Conservation (phyloP, 2,329 filamentous ascomycete genomes). For the Trichophaea hybrida region DNA sequence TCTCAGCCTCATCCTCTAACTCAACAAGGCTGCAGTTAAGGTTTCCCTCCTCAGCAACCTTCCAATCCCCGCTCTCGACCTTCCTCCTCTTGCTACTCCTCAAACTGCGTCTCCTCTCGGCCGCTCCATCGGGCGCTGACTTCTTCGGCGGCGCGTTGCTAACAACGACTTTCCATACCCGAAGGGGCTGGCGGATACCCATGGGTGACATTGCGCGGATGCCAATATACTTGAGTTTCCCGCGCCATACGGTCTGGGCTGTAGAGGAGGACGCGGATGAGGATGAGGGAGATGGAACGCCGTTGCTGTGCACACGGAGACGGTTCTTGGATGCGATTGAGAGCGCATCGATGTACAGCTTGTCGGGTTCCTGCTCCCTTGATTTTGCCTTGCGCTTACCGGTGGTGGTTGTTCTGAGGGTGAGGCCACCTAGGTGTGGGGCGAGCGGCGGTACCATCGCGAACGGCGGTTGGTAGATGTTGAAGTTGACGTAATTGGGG, state of each 20-base stretch:
- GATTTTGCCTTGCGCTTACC: background rate
- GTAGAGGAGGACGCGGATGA: background rate
- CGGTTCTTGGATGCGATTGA: background rate
- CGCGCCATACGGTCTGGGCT: background rate
- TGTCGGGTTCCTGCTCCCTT: background rate
- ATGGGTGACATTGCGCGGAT: background rate
- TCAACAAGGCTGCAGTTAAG: background rate
- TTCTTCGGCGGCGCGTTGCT: background rate
- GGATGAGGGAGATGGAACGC: background rate
- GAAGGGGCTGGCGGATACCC: background rate
- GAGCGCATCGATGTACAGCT: constrained; percentile 1
- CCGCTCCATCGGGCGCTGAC: background rate
- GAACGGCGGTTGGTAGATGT: background rate
- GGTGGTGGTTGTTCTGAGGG: background rate
- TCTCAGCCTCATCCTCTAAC: background rate
- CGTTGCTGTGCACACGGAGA: background rate
- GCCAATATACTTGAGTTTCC: constrained; percentile 2
- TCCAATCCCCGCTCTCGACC: background rate
- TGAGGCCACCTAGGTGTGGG: background rate
- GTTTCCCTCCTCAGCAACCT: background rate
- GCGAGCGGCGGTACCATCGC: background rate
- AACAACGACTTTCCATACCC: background rate
- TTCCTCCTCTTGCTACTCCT: background rate
- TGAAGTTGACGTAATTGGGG: background rate
- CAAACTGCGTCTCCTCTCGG: background rate